Conservation (phyloP, 1,284 basidiomycete species). For the Lentinula novae-zelandiae region DNA sequence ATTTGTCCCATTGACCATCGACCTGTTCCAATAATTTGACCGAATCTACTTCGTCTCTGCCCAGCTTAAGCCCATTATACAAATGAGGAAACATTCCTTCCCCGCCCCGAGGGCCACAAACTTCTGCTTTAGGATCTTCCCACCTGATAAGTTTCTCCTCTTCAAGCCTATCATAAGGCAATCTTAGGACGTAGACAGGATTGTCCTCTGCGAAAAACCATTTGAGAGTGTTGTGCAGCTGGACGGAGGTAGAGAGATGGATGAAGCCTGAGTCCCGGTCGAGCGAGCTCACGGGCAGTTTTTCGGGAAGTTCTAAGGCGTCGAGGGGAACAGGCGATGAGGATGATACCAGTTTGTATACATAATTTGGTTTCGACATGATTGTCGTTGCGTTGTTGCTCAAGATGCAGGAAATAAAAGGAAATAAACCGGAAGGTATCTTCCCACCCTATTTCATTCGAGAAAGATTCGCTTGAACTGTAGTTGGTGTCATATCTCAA, state of each 20-base stretch:
- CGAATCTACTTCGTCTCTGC: slow-evolving; percentile 39
- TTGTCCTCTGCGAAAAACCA: slow-evolving; percentile 46
- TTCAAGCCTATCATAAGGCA: slow-evolving; percentile 27
- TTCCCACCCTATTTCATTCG: too few species aligned
- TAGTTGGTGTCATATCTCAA: too few species aligned
- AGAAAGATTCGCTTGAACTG: too few species aligned
- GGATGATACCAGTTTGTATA: slow-evolving; percentile 50
- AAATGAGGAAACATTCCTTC: slow-evolving; percentile 56
- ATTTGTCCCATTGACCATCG: slow-evolving; percentile 32
- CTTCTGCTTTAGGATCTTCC: slow-evolving; percentile 43
- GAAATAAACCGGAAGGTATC: too few species aligned
- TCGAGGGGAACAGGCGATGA: slow-evolving; percentile 31
- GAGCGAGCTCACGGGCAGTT: slow-evolving; percentile 33
- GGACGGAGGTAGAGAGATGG: slow-evolving; percentile 57
- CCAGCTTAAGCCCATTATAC: slow-evolving; percentile 43
- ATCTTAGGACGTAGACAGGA: slow-evolving; percentile 44
- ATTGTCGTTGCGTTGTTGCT: too few species aligned
- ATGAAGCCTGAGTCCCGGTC: slow-evolving; percentile 49
- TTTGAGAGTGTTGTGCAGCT: slow-evolving; percentile 50
- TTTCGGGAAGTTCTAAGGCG: slow-evolving; percentile 23
- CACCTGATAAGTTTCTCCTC: slow-evolving; percentile 40
- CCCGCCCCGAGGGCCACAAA: slow-evolving; percentile 36
- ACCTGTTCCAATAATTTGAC: slow-evolving; percentile 33
- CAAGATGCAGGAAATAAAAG: too few species aligned
- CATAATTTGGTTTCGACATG: slow-evolving; percentile 30